These are phyloP conservation scores for Cercospora sesami DNA, from an alignment of 2,329 filamentous ascomycete genomes.

Conservation along the genomic window DNA sequence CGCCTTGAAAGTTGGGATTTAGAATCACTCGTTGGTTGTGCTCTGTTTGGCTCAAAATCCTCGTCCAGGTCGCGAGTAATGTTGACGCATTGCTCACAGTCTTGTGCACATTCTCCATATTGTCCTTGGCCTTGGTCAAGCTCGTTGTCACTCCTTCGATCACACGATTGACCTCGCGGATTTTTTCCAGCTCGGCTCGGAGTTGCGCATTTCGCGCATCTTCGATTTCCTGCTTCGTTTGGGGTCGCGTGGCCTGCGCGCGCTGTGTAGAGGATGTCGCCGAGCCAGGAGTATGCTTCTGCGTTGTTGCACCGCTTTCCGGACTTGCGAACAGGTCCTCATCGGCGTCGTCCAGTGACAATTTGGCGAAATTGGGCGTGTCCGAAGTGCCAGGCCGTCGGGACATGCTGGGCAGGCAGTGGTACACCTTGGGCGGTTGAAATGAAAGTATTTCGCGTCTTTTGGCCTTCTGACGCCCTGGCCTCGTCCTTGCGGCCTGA, in stretches of 20 bases:
- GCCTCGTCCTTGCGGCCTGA: constrained; percentile 20
- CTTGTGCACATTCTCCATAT: constrained; percentile 80
- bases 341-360: constrained; percentile 54
- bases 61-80: constrained; percentile 91
- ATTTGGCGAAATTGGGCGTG: constrained; percentile 34
- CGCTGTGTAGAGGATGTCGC: constrained; percentile 43
- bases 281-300: constrained; percentile 34
- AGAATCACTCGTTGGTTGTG: constrained; percentile 93
- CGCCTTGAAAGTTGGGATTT: constrained; percentile 85
- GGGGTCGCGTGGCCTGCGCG: constrained; percentile 40
- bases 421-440: not conserved
- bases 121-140: constrained; percentile 69
- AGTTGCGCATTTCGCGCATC: constrained; percentile 72
- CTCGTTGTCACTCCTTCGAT: constrained; percentile 77
- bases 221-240: constrained; percentile 46
- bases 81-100: constrained; percentile 87
- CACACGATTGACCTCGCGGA: constrained; percentile 82
- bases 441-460: constrained; percentile 24
- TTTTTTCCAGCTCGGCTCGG: constrained; percentile 75
- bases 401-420: constrained; percentile 30
- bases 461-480: constrained; percentile 17
- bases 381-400: constrained; percentile 27
- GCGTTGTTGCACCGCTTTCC: constrained; percentile 41
- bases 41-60: constrained; percentile 93
- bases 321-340: constrained; percentile 62